Evolutionary conservation across 305 asterid species (phyloP).

Genomic region (Solanum hybrid): DNA sequence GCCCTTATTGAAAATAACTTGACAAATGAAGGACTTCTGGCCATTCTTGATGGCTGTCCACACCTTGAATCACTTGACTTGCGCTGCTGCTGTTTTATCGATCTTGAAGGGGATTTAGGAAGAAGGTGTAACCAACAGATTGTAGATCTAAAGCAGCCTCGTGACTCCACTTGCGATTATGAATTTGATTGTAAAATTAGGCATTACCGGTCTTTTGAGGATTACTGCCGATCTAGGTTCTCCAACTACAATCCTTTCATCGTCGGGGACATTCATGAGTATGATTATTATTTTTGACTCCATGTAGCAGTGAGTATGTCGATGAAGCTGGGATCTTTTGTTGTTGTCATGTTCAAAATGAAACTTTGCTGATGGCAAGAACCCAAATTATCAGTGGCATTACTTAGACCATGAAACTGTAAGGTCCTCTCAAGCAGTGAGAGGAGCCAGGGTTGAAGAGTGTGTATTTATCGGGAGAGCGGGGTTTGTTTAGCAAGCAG

Average conservation of each 20-base stretch:
- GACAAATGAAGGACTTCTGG: slow-evolving; percentile 1
- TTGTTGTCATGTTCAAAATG: background rate
- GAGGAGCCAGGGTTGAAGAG: background rate
- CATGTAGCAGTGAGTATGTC: background rate
- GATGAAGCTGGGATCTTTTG: background rate
- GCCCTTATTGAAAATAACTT: background rate
- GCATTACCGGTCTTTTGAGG: background rate
- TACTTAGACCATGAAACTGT: background rate
- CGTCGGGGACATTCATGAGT: background rate
- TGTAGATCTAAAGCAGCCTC: slow-evolving; percentile 5
- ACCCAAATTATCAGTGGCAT: background rate
- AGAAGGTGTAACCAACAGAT: slow-evolving; percentile 8
- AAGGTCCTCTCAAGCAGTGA: background rate
- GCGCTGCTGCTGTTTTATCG: background rate
- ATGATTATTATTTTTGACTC: background rate
- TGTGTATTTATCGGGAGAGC: background rate
- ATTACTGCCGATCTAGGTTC: background rate
- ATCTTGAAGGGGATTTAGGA: slow-evolving; percentile 13
- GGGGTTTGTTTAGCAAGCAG: background rate
- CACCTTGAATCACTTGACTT: background rate
- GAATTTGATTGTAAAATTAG: background rate
- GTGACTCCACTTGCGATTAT: slow-evolving; percentile 6
- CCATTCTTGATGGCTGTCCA: slow-evolving; percentile 5
- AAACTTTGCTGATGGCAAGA: background rate
- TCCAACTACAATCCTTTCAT: background rate